Base-by-base conservation (phyloP, 495 filamentous ascomycete genomes). In the Barbatosphaeria neglecta region DNA sequence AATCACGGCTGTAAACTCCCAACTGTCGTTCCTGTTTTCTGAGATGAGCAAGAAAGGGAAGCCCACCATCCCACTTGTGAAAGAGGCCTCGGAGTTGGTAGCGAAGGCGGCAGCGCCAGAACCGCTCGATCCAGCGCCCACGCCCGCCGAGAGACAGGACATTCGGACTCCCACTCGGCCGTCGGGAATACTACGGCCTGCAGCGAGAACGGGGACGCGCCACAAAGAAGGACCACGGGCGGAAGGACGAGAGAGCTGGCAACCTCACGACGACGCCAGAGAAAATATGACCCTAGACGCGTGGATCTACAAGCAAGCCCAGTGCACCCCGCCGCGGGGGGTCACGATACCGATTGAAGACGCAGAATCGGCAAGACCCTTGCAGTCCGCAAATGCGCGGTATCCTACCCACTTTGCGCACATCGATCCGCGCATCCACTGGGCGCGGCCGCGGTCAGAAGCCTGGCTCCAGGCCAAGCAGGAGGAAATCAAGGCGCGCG, bases 391-490 rank as follows among this genome's bases (percentile, higher is more conserved):
- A 19, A 33, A 31, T n/a, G 24, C 27, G 18, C 37, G 39, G 13
- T 58, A 61, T 37, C 50, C 56, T 16, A 58, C 58, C 5, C 35
- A 55, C 17, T 63, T 49, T 17, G 31, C 42, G 4, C 44, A 50
- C 48, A 63, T 75, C 18, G 66, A 76, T 50, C 74, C 73, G 0
- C 63, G 65, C 3, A 49, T 64, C 3, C 64, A 65, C 40, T 72
- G 65, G 62, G 54, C 60, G 2, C 59, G 59, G 8, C 54, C 50
- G 3, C 62, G 55, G 41, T 62, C 66, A 0, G 46, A 59, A 10
- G 57, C 61, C 22, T 75, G 70, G 66, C 50, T 63, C 17, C 47
- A 43, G 3, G 44, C 52, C 18, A 76, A 76, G 42, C 55, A 58
- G 27, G 47, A 49, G 2, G 71, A 76, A 41, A 72, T 76, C 22